Evolutionary conservation across 176 grass and related monocot genomes (phyloP).

Genomic region (Calamus simplicifolius): DNA sequence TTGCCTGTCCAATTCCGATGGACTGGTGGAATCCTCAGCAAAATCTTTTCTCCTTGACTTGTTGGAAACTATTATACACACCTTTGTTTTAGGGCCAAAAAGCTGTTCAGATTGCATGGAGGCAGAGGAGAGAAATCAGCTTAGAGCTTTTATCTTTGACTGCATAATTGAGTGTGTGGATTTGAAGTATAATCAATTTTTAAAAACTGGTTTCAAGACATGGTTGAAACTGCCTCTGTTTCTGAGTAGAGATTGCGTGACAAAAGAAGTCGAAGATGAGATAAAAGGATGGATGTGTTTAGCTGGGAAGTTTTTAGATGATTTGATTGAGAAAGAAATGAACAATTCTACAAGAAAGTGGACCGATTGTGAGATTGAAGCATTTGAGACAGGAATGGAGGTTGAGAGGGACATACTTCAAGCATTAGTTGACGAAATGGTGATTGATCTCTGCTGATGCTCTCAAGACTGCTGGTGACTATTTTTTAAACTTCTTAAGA

Average conservation of each 20-base stretch:
- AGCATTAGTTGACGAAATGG: constrained; percentile 46
- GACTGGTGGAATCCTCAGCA: constrained; percentile 1
- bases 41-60: constrained; percentile 34
- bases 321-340: constrained; percentile 36
- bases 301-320: constrained; percentile 31
- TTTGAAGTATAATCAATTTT: constrained; percentile 27
- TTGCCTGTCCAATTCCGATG: neutral
- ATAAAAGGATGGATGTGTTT: constrained; percentile 16
- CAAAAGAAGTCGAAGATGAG: constrained; percentile 33
- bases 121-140: constrained; percentile 10
- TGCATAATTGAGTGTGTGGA: constrained; percentile 42
- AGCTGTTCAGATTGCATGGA: neutral
- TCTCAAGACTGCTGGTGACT: too few species aligned
- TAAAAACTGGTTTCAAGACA: constrained; percentile 42
- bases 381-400: constrained; percentile 37
- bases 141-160: constrained; percentile 22
- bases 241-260: constrained; percentile 42
- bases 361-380: constrained; percentile 15
- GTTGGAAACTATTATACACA: constrained; percentile 21
- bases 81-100: constrained; percentile 10
- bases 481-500: too few species aligned
- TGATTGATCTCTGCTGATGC: constrained; percentile 17
- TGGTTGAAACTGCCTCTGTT: constrained; percentile 24
- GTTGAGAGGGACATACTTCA: constrained; percentile 58
- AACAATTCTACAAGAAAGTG: constrained; percentile 17